Evolutionary conservation across 495 filamentous ascomycete species (phyloP).

Genomic region (Xylaria acuta): DNA sequence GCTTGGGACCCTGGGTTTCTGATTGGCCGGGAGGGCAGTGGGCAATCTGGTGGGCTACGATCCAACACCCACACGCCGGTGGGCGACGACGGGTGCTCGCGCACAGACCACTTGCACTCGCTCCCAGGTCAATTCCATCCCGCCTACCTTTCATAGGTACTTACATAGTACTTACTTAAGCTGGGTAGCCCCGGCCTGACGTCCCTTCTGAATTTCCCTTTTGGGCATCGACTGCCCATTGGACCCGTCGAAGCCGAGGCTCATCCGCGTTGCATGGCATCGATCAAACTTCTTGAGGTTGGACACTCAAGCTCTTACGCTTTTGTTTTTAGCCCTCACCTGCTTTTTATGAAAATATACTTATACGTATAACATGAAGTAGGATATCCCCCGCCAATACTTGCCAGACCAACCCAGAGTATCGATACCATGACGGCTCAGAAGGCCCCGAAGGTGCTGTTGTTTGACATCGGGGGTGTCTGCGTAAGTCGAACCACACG

Average conservation of each 20-base stretch:
- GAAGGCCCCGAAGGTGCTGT: slow-evolving; percentile 72
- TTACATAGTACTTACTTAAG: no score
- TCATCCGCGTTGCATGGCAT: neutral
- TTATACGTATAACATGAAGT: neutral
- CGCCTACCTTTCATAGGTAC: no score
- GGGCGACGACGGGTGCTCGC: slow-evolving; percentile 31
- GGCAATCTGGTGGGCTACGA: slow-evolving; percentile 36
- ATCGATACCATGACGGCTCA: slow-evolving; percentile 39
- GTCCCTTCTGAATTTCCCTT: neutral
- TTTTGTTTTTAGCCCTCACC: neutral
- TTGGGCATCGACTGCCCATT: neutral
- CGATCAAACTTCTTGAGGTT: neutral
- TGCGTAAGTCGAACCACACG: slow-evolving; percentile 68
- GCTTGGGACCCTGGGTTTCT: slow-evolving; percentile 26
- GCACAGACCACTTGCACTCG: neutral
- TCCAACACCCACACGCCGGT: slow-evolving; percentile 23
- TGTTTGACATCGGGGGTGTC: slow-evolving; percentile 97
- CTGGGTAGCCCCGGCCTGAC: no score
- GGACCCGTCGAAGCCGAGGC: slow-evolving; percentile 7
- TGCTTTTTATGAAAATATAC: neutral
- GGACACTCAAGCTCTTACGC: neutral
- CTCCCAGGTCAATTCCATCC: no score
- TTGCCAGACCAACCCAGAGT: slow-evolving; percentile 31
- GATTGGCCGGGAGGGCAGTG: slow-evolving; percentile 16
- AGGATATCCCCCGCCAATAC: neutral